phyloP scores from a whole-genome alignment of 768 basidiomycete genomes.

The Mycena venus region DNA sequence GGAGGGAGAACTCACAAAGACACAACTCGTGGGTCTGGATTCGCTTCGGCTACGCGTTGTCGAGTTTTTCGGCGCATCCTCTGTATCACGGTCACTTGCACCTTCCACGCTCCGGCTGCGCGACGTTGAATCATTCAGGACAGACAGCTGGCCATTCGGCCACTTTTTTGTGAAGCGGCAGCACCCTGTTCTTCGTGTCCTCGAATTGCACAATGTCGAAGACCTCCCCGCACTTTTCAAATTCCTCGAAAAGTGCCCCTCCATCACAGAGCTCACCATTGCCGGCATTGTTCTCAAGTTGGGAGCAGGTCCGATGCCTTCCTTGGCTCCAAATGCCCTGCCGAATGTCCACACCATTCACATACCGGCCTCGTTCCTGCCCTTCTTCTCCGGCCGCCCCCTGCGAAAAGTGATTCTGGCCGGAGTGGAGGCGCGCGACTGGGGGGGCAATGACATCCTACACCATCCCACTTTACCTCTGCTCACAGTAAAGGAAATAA shows the following conservation, averaged over 20 bases:
- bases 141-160: slow-evolving; percentile 22
- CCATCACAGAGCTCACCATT: slow-evolving; percentile 28
- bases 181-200: slow-evolving; percentile 20
- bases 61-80: slow-evolving; percentile 2
- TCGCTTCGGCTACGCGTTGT: slow-evolving; percentile 6
- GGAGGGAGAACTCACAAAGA: background rate
- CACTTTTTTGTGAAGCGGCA: slow-evolving; percentile 21
- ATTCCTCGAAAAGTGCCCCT: slow-evolving; percentile 17
- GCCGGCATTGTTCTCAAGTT: background rate
- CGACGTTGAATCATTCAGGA: slow-evolving; percentile 17
- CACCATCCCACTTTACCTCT: slow-evolving; percentile 8
- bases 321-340: background rate
- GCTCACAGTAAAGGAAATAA: background rate
- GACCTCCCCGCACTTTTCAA: slow-evolving; percentile 16
- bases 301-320: background rate
- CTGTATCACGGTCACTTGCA: background rate
- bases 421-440: background rate
- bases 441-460: background rate
- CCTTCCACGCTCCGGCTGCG: slow-evolving; percentile 12
- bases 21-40: background rate
- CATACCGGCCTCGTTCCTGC: slow-evolving; percentile 16
- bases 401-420: slow-evolving; percentile 14
- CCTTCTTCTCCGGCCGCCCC: background rate
- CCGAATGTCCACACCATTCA: background rate
- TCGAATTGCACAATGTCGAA: slow-evolving; percentile 27